Conservation (phyloP, 2,329 filamentous ascomycete species). For the Arthrobotrys musiformis region DNA sequence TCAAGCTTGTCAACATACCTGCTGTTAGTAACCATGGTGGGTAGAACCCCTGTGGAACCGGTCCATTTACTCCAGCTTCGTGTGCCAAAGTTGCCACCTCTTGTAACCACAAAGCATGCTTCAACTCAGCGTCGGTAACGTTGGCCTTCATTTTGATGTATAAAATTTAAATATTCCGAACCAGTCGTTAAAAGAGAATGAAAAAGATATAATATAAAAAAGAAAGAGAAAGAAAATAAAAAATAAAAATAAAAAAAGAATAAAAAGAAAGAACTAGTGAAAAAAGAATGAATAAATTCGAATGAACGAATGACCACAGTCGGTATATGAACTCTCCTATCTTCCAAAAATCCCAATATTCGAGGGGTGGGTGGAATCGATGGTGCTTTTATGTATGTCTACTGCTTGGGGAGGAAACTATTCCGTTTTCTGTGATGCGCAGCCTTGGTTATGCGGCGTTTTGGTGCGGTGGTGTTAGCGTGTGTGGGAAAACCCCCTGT, state of each 20-base stretch:
- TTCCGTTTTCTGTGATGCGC: constrained; percentile 17
- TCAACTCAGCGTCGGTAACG: constrained; percentile 23
- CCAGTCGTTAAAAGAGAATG: constrained; percentile 29
- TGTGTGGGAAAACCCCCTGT: constrained; percentile 36
- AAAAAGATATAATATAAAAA: background rate
- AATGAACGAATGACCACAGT: constrained; percentile 34
- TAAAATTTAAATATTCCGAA: constrained; percentile 5
- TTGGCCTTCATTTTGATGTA: constrained; percentile 31
- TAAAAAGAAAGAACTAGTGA: background rate
- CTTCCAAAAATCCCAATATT: background rate
- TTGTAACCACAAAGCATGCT: constrained; percentile 44
- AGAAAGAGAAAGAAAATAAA: background rate
- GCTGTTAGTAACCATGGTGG: constrained; percentile 40
- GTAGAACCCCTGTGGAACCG: constrained; percentile 36
- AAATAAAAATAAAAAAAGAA: background rate
- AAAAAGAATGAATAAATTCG: no score
- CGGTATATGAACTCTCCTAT: constrained; percentile 16
- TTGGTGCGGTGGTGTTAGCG: constrained; percentile 32
- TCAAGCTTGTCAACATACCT: background rate
- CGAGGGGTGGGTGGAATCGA: constrained; percentile 10
- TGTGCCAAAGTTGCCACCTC: constrained; percentile 37
- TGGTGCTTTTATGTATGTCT: constrained; percentile 35
- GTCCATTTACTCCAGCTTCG: constrained; percentile 42
- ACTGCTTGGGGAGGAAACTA: background rate
- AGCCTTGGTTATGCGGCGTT: constrained; percentile 27